Base-by-base conservation (phyloP, 345 rosid genomes). In the Arabis alpina region DNA sequence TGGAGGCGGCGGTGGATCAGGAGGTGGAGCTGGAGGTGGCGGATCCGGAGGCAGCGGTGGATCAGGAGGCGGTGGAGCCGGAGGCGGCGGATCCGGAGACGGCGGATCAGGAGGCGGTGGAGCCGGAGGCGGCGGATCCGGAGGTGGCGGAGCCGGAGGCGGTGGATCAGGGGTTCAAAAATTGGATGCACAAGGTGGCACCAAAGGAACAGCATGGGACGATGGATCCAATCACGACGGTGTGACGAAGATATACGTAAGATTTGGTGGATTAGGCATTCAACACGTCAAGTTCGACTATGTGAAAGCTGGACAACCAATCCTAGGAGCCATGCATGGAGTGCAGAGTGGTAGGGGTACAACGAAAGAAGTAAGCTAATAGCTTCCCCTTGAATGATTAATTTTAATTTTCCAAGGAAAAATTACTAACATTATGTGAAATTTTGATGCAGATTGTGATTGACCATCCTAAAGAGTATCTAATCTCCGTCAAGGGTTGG, bases 141-240 rank as follows among this genome's bases (percentile, higher is more conserved):
- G 54, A 4, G 16, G 57, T 0, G 67, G 23, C 0, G 16, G 66
- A 5, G 30, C 69, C 0, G 68, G 68, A 0, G 55, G 68, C 2
- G 48, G 19, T 0, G 61, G 71, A 5, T 53, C 70, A 27, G 66
- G 34, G 14, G 25, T 8, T 2, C 44, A 66, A 3, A 66, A 74
- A 11, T 5, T 57, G 71, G 66, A 57, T 0, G 66, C 77, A 28
- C 53, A 48, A 73, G 78, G 78, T 13, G 73, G 73, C 7, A 32
- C 37, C 3, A 73, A 73, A 58, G 78, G 78, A 4, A 59, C 40
- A 0, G 34, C 24, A 60, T 74, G 78, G 78, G 68, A 74, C 42
- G 78, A 74, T 3, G 78, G 78, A 51, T 67, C 73, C 15, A 51
- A 73, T 42, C 66, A 74, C 32, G 78, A 74, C 12, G 68, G 72